A percentile compares a stretch with the other conserved stretches of the same genome.
Conservation (phyloP, 2,329 filamentous ascomycete genomes). For the Cladosporium sp. region DNA sequence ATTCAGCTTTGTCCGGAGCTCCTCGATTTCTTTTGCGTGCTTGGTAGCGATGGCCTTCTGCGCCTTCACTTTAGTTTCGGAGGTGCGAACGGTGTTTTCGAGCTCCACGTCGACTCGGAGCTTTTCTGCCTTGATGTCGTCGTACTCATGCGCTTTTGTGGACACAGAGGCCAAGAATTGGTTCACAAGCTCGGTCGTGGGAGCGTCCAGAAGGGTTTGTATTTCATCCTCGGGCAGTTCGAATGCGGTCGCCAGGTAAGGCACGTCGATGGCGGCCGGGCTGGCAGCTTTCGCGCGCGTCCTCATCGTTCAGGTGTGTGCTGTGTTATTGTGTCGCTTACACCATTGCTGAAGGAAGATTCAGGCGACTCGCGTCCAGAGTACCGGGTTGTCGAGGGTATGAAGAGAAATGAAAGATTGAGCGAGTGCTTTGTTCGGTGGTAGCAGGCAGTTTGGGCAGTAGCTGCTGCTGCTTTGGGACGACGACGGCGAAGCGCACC, state of each 20-base stretch:
- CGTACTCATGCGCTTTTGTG: constrained; percentile 77
- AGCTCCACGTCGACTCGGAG: constrained; percentile 87
- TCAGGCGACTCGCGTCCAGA: background rate
- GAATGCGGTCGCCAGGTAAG: constrained; percentile 71
- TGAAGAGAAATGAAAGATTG: background rate
- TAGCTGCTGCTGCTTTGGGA: constrained; percentile 11
- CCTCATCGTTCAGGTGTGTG: constrained; percentile 47
- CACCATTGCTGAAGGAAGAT: constrained; percentile 6
- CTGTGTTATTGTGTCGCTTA: constrained; percentile 6
- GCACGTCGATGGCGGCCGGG: constrained; percentile 62
- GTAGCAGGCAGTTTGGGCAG: background rate
- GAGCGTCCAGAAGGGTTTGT: constrained; percentile 61
- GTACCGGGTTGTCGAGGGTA: background rate
- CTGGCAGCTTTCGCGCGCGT: constrained; percentile 45
- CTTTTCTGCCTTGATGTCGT: constrained; percentile 82
- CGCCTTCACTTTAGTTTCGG: constrained; percentile 77
- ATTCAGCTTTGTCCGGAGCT: constrained; percentile 76
- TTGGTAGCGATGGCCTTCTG: constrained; percentile 82
- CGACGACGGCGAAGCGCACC: background rate
- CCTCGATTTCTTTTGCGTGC: constrained; percentile 78
- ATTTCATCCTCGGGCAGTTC: constrained; percentile 66
- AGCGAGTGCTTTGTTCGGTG: background rate
- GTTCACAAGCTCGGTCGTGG: constrained; percentile 76
- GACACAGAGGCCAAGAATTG: constrained; percentile 73
- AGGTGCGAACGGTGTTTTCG: constrained; percentile 81